A percentile compares a stretch with the other conserved stretches of the same genome.
Conservation (phyloP, 148 eudicot genomes). For the Rhododendron henanense region DNA sequence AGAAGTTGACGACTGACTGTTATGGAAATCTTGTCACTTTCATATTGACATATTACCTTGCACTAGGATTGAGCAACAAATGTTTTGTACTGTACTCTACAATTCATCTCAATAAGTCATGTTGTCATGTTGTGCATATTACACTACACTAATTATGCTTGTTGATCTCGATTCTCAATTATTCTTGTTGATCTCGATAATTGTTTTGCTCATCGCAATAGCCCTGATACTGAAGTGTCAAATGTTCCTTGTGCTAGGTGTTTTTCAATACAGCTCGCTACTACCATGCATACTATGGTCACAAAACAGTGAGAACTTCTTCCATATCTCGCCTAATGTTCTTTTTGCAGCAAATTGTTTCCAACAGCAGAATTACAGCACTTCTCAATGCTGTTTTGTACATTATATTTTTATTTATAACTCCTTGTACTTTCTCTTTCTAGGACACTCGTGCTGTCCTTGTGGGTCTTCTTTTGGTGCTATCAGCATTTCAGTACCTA, state of each 20-base stretch:
- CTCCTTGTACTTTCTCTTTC: conserved; percentile 24
- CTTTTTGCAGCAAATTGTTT: not conserved
- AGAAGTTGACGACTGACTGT: not conserved
- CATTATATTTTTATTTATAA: not conserved
- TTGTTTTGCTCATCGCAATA: not conserved
- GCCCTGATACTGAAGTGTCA: not conserved
- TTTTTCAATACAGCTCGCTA: conserved; percentile 92
- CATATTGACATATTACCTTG: not conserved
- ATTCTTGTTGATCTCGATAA: not conserved
- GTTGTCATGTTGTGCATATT: not conserved
- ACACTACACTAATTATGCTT: not conserved
- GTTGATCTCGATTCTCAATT: not conserved
- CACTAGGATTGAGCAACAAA: not conserved
- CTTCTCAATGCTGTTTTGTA: not conserved
- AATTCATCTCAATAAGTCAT: not conserved
- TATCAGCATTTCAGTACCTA: conserved; percentile 88
- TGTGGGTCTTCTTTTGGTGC: conserved; percentile 79
- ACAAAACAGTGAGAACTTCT: conserved; percentile 73
- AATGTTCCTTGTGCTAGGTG: conserved; percentile 38
- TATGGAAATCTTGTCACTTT: not conserved
- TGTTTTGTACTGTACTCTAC: not conserved
- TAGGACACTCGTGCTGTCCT: conserved; percentile 98
- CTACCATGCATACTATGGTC: conserved; percentile 90
- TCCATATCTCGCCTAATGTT: conserved; percentile 3
- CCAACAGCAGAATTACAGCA: not conserved